Evolutionary conservation across 805 yeast species (phyloP), one percentile per base, ranked within the genome.

Genomic region (Metschnikowia chrysomelidarum): DNA sequence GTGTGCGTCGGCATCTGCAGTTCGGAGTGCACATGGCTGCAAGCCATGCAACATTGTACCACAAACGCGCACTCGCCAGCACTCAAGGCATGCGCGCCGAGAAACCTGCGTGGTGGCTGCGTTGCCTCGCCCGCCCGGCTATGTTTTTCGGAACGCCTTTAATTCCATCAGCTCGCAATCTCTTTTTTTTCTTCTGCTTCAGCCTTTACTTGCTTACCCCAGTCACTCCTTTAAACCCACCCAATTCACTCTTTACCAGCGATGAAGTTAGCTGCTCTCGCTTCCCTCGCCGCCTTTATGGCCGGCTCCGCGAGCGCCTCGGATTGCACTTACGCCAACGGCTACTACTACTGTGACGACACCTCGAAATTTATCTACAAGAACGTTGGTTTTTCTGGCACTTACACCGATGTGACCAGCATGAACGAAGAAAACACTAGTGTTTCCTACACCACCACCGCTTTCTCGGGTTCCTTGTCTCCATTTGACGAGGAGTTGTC

Each of bases 401-500:
- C 88, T 15, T 93, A 86, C 70, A 54, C 69, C 51, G 89, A 83
- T 49, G 88, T 93, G 49, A 82, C 89, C 47, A 49, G 60, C 54
- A 89, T 93, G 95, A 79, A 82, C 61, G 78, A 75, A 55, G 41
- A 63, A 41, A 53, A 81, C 9, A 88, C 97, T 59, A 38, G 68
- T 22, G 89, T 97, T 71, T 54, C 82, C n/a, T 80, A 78, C 45
- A 51, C 67, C 32, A 38, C 78, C 15, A 47, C 53, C 24, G 54
- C 80, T 7, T 83, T 87, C 71, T 69, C 80, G 11, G 96, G 96
- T 36, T 53, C 76, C 40, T 62, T 86, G 60, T 64, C 89, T 36
- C 96, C 96, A 24, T 70, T 87, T 44, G 82, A 86, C 61, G 93
- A 87, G 69, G 95, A 87, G 62, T 67, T 87, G 43, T 80, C 94